Evolutionary conservation across 2,329 filamentous ascomycete genomes (phyloP).

Genomic region (Blastomyces gilchristii): DNA sequence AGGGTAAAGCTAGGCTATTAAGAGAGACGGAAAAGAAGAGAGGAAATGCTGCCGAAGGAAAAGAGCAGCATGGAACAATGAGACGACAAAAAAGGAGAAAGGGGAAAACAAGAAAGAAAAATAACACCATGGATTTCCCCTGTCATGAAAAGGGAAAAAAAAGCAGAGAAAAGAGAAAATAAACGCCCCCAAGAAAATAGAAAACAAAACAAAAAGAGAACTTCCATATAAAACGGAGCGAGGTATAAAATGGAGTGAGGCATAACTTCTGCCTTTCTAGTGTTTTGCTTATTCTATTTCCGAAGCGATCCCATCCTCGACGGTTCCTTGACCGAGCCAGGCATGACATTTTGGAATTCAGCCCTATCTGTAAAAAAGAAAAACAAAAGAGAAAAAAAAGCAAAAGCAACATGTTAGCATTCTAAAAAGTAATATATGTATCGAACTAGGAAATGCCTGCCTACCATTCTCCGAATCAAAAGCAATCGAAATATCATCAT

Average conservation of each 20-base stretch:
- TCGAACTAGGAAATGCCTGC: constrained; percentile 26
- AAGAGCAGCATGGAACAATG: not conserved
- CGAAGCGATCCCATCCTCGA: constrained; percentile 35
- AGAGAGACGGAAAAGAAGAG: not conserved
- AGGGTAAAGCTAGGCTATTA: not conserved
- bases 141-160: not conserved
- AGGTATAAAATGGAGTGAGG: not conserved
- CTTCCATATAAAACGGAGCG: not conserved
- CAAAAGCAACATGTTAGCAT: constrained; percentile 5
- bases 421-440: not conserved
- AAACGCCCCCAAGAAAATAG: not conserved
- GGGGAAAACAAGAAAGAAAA: not conserved
- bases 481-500: constrained; percentile 77
- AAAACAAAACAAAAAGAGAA: not conserved
- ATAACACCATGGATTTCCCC: not conserved
- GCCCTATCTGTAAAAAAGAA: constrained; percentile 24
- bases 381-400: not conserved
- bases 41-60: too few species aligned
- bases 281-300: constrained; percentile 18
- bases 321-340: constrained; percentile 30
- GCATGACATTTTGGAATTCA: constrained; percentile 30
- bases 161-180: not conserved
- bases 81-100: not conserved
- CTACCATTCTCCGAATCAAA: constrained; percentile 72
- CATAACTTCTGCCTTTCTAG: not conserved